Base-by-base conservation (phyloP, 164 flowering plant species). In the Tetracentron sinense region DNA sequence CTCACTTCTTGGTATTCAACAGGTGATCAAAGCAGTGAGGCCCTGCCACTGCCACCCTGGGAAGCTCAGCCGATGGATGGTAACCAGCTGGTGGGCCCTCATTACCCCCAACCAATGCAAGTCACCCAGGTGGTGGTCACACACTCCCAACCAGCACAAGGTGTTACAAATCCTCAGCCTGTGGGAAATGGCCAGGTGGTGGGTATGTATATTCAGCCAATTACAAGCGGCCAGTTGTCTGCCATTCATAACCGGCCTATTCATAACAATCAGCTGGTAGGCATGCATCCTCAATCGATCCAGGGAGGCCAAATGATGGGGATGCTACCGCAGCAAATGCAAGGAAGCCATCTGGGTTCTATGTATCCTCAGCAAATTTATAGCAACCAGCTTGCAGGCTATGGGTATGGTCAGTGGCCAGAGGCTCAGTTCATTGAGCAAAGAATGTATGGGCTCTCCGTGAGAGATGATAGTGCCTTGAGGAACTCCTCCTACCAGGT, bases 21-120 rank as follows among this genome's bases (percentile, higher is more conserved):
- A 63, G 66, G 85, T 68, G 61, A 82, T 51, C 79, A 76, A 67
- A 75, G 70, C 56, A 65, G 77, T 61, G 79, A 77, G 5, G 50
- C 93, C 49, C 69, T 94, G 23, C 99, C 99, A 7, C 92, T 90
- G 7, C 97, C 99, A 21, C 99, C 99, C 2, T 91, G 99, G 99
- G 99, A 94, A 73, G 82, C 85, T 70, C 91, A 82, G 66, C 62
- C 47, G 35, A 58, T 57, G 53, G 67, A 63, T 3, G 23, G n/a
- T 11, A 64, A 48, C 65, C 75, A 62, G 30, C 64, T 44, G 0
- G 61, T 58, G 20, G 70, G 66, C 27, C 17, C 63, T 50, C 77
- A 71, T 28, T 75, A 69, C 53, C 66, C 85, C n/a, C 84, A 75
- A 54, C 66, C 59, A 58, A 62, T 78, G 80, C 84, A 83, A 63